These are phyloP conservation scores for Tetracentron sinense DNA, from an alignment of 164 flowering plant genomes.

Conservation along the genomic window DNA sequence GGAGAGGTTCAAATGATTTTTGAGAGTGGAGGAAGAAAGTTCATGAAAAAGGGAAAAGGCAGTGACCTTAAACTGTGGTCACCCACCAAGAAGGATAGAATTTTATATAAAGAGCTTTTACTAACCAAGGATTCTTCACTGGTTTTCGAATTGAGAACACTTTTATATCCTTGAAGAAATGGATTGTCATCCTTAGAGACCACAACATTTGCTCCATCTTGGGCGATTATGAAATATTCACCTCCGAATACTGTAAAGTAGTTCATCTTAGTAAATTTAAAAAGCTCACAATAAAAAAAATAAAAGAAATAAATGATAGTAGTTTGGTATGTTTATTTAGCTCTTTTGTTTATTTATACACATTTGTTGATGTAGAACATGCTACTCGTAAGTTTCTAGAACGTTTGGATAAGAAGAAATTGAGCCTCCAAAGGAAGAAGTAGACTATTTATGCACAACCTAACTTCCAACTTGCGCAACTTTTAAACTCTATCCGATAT, in stretches of 20 bases:
- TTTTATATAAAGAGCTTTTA: background rate
- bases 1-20: background rate
- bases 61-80: background rate
- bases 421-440: no score
- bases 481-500: no score
- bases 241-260: slow-evolving; percentile 51
- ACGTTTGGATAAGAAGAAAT: no score
- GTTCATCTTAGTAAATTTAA: background rate
- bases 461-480: no score
- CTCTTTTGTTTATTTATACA: no score
- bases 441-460: no score
- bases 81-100: background rate
- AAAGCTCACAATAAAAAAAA: background rate
- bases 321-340: no score
- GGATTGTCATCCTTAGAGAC: slow-evolving; percentile 29
- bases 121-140: slow-evolving; percentile 68
- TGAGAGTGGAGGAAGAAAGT: background rate
- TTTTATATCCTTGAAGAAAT: slow-evolving; percentile 51
- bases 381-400: no score
- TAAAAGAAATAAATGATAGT: background rate
- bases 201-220: slow-evolving; percentile 18
- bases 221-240: slow-evolving; percentile 36
- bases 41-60: background rate
- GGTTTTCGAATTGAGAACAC: slow-evolving; percentile 54
- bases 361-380: no score